phyloP scores from a whole-genome alignment of 148 eudicot genomes.

The Persicaria maculosa region DNA sequence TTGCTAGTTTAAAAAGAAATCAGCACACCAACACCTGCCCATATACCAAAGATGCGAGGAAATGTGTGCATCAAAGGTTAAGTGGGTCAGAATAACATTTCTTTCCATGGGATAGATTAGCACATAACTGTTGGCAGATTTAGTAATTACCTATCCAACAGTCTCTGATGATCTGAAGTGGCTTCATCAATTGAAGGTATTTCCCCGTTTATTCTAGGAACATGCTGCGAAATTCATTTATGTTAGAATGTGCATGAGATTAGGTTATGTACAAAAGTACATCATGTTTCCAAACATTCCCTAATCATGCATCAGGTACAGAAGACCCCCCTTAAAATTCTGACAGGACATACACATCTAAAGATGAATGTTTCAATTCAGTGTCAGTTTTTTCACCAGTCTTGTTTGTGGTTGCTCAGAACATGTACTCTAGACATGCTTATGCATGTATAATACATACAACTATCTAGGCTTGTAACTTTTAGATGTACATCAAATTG shows the following conservation, averaged over 20 bases:
- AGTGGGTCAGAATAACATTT: not conserved
- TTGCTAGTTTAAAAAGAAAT: not conserved
- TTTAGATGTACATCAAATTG: not conserved
- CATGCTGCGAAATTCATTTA: constrained; percentile 48
- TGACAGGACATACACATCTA: not conserved
- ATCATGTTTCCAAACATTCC: not conserved
- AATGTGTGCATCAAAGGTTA: not conserved
- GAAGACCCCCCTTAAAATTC: not conserved
- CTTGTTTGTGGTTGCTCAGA: not conserved
- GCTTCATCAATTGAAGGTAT: constrained; percentile 94
- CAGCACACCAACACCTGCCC: not conserved
- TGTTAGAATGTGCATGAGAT: not conserved
- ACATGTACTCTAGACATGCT: not conserved
- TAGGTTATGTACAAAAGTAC: not conserved
- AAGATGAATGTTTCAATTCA: not conserved
- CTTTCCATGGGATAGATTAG: not conserved
- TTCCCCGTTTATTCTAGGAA: constrained; percentile 94
- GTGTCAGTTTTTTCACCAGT: not conserved
- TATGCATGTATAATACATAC: not conserved
- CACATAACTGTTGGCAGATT: not conserved
- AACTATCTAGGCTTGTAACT: not conserved
- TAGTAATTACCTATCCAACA: constrained; percentile 59
- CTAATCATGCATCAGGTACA: not conserved
- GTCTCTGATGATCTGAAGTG: constrained; percentile 91
- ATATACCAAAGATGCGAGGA: not conserved